A percentile compares a stretch with the other conserved stretches of the same genome.
These are phyloP conservation scores for Fusarium foetens DNA, from an alignment of 2,329 filamentous ascomycete genomes.

Conservation along the genomic window DNA sequence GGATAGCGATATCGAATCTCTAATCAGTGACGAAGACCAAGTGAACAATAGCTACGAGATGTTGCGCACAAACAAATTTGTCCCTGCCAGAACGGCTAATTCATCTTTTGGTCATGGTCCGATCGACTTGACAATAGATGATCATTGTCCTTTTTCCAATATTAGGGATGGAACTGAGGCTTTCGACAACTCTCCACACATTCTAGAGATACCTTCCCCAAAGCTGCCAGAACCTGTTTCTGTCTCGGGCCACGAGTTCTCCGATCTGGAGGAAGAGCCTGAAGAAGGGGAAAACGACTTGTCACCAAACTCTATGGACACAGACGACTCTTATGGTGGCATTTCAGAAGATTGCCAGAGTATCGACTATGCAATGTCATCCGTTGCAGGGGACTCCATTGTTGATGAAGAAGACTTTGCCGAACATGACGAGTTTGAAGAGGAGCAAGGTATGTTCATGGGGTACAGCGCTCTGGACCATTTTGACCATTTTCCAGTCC, in stretches of 20 bases:
- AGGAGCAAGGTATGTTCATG: slow-evolving; percentile 22
- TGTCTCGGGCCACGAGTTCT: neutral
- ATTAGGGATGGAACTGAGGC: slow-evolving; percentile 14
- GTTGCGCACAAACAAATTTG: slow-evolving; percentile 45
- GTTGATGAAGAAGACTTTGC: slow-evolving; percentile 24
- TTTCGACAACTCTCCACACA: neutral
- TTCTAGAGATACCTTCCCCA: neutral
- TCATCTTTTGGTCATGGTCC: slow-evolving; percentile 11
- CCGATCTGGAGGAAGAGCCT: slow-evolving; percentile 4
- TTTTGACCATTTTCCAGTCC: slow-evolving; percentile 28
- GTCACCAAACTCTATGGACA: slow-evolving; percentile 32
- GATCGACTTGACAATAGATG: slow-evolving; percentile 41
- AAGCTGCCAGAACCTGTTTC: neutral
- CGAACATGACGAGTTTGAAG: slow-evolving; percentile 41
- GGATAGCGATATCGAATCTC: slow-evolving; percentile 50
- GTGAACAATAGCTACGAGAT: slow-evolving; percentile 44
- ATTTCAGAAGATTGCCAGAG: slow-evolving; percentile 12
- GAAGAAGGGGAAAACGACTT: slow-evolving; percentile 13
- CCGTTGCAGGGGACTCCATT: neutral
- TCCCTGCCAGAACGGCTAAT: slow-evolving; percentile 28
- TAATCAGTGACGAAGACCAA: slow-evolving; percentile 44
- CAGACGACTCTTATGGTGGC: slow-evolving; percentile 16
- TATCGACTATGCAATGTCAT: neutral
- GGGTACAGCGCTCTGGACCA: neutral
- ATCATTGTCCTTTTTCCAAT: slow-evolving; percentile 29